Percentiles rank a stretch among this genome's conserved stretches.
Evolutionary conservation across 768 basidiomycete genomes (phyloP).

Genomic region (Naganishia antarctica): DNA sequence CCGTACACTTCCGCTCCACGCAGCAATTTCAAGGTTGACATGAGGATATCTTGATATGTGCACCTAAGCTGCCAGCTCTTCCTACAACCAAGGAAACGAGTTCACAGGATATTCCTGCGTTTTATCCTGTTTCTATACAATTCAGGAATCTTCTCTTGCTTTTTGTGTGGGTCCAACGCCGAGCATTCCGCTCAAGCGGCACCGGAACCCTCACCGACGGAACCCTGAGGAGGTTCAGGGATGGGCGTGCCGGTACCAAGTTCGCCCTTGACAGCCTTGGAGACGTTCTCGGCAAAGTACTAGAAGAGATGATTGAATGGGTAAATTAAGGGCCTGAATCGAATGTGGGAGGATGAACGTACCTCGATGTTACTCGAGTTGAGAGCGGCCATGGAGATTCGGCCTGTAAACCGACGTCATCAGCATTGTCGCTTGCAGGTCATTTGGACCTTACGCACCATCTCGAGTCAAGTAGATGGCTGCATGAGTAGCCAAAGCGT

Average conservation of each 20-base stretch:
- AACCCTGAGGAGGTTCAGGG: conserved; percentile 6
- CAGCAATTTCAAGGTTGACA: too few species aligned
- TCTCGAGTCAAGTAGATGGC: conserved; percentile 47
- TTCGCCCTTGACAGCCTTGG: conserved; percentile 50
- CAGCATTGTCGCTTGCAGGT: too few species aligned
- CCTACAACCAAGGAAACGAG: neutral
- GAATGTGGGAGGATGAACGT: conserved; percentile 25
- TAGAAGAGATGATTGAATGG: neutral
- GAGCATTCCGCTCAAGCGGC: neutral
- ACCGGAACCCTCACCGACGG: conserved; percentile 14
- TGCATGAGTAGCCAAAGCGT: conserved; percentile 46
- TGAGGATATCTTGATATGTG: conserved; percentile 17
- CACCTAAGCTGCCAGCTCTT: neutral
- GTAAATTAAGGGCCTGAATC: conserved; percentile 6
- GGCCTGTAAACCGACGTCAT: conserved; percentile 46
- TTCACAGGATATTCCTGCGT: neutral
- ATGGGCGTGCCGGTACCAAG: conserved; percentile 28
- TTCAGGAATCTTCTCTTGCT: neutral
- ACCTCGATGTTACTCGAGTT: conserved; percentile 66
- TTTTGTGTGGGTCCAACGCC: neutral
- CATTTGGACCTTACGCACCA: conserved; percentile 7
- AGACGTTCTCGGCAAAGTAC: conserved; percentile 50
- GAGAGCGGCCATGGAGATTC: conserved; percentile 92
- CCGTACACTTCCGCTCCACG: too few species aligned
- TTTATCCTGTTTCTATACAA: conserved; percentile 7